phyloP scores from a whole-genome alignment of 2,329 filamentous ascomycete genomes.

The Alternaria tenuissima region DNA sequence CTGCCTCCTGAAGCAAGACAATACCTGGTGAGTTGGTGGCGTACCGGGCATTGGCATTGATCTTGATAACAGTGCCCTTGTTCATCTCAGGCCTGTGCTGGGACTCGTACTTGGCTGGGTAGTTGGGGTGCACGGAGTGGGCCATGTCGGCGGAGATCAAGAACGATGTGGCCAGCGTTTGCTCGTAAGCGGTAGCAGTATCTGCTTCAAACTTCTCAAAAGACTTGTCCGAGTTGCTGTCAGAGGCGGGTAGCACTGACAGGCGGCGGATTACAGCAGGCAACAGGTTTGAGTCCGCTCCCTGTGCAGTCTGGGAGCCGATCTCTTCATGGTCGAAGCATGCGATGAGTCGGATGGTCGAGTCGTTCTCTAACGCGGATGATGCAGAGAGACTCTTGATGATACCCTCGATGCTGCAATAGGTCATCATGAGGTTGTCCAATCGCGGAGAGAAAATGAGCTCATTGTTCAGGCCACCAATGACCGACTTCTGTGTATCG shows the following conservation, averaged over 20 bases:
- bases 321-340: constrained; percentile 99
- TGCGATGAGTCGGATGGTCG: constrained; percentile 86
- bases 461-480: constrained; percentile 91
- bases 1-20: constrained; percentile 88
- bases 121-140: constrained; percentile 95
- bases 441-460: constrained; percentile 95
- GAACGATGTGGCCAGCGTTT: constrained; percentile 90
- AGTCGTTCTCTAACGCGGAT: constrained; percentile 74
- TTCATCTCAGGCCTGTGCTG: constrained; percentile 96
- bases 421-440: constrained; percentile 97
- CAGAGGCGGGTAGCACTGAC: constrained; percentile 75
- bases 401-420: constrained; percentile 85
- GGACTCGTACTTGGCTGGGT: constrained; percentile 86
- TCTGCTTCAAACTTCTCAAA: constrained; percentile 70
- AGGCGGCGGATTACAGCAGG: constrained; percentile 87
- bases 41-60: constrained; percentile 97
- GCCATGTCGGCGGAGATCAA: constrained; percentile 98
- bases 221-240: constrained; percentile 66
- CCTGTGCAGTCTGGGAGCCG: constrained; percentile 89
- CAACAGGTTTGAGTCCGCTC: constrained; percentile 90
- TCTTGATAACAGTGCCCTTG: constrained; percentile 93
- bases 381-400: constrained; percentile 76
- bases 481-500: constrained; percentile 88
- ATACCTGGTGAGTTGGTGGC: constrained; percentile 96
- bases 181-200: constrained; percentile 83